These are phyloP conservation scores for Trichoderma sp. DNA, from an alignment of 2,329 filamentous ascomycete species.

Conservation along the genomic window DNA sequence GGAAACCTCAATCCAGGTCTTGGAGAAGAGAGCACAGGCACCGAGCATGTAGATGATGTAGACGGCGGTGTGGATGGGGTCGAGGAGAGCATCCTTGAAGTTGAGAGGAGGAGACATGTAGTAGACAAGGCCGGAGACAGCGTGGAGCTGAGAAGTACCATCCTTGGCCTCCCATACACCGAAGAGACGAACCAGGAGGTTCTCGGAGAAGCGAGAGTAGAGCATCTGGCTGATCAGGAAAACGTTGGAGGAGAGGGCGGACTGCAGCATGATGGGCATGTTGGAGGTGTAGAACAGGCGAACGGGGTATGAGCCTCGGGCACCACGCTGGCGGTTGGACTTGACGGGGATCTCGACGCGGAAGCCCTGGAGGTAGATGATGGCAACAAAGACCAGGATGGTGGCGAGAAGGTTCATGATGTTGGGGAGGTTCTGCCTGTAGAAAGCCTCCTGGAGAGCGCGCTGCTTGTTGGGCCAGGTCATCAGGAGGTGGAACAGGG, in stretches of 20 bases:
- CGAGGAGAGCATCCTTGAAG: constrained; percentile 94
- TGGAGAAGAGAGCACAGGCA: constrained; percentile 97
- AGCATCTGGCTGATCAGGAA: constrained; percentile 99
- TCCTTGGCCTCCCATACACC: constrained; percentile 98
- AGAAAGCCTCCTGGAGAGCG: constrained; percentile 97
- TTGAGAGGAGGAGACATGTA: constrained; percentile 99
- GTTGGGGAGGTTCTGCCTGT: constrained; percentile 98
- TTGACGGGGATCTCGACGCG: constrained; percentile 99
- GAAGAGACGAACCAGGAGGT: constrained; percentile 94
- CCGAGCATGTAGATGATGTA: constrained; percentile 98
- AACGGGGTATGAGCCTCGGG: constrained; percentile 95
- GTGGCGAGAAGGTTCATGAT: constrained; percentile 98
- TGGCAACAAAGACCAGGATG: constrained; percentile 87
- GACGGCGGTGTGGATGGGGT: constrained; percentile 92
- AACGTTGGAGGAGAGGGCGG: constrained; percentile 95
- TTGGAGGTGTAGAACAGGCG: constrained; percentile 99
- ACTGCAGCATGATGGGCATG: constrained; percentile 99
- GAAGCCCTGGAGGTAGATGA: constrained; percentile 99
- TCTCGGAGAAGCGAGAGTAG: constrained; percentile 98
- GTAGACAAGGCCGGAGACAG: constrained; percentile 91
- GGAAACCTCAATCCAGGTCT: constrained; percentile 99
- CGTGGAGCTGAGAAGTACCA: constrained; percentile 91
- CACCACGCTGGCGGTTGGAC: constrained; percentile 97
- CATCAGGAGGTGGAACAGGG: constrained; percentile 94
- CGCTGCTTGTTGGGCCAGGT: constrained; percentile 99